Conservation (phyloP, 2,329 filamentous ascomycete genomes). For the Cladophialophora chaetospira region DNA sequence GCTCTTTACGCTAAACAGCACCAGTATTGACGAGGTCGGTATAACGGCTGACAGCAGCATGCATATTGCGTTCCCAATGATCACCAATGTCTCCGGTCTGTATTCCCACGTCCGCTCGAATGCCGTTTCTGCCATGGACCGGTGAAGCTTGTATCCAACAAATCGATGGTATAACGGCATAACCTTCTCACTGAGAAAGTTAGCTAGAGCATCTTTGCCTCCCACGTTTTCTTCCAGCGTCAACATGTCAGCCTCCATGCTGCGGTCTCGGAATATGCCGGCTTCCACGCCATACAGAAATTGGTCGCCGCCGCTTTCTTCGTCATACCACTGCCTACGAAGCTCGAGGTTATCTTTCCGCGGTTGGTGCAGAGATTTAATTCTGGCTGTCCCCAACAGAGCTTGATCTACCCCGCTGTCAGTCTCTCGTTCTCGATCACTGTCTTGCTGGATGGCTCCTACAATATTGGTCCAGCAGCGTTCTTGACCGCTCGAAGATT, state of each 20-base stretch:
- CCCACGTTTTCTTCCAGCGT: slow-evolving; percentile 22
- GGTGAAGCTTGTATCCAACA: slow-evolving; percentile 28
- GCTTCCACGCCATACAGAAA: slow-evolving; percentile 30
- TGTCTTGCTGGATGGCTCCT: slow-evolving; percentile 1
- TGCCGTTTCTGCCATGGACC: slow-evolving; percentile 25
- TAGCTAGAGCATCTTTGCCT: slow-evolving; percentile 25
- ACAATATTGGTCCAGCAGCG: slow-evolving; percentile 29
- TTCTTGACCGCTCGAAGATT: slow-evolving; percentile 29
- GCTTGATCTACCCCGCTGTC: slow-evolving; percentile 26
- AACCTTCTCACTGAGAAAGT: slow-evolving; percentile 24
- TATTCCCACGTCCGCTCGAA: slow-evolving; percentile 28
- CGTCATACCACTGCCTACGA: slow-evolving; percentile 30
- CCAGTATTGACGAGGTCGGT: slow-evolving; percentile 28
- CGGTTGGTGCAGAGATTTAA: slow-evolving; percentile 26
- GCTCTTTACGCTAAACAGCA: slow-evolving; percentile 27
- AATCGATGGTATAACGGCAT: slow-evolving; percentile 29
- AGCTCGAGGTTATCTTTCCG: slow-evolving; percentile 26
- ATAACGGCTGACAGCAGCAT: slow-evolving; percentile 30
- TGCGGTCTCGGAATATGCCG: slow-evolving; percentile 25
- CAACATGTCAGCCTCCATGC: slow-evolving; percentile 24
- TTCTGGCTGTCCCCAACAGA: slow-evolving; percentile 25
- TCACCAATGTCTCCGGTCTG: slow-evolving; percentile 24
- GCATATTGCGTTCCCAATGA: slow-evolving; percentile 27
- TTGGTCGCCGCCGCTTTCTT: slow-evolving; percentile 28
- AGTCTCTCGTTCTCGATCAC: slow-evolving; percentile 6